These are phyloP conservation scores for Coix lacrymajobi DNA, from an alignment of 176 grass and related monocot genomes.

Conservation along the genomic window DNA sequence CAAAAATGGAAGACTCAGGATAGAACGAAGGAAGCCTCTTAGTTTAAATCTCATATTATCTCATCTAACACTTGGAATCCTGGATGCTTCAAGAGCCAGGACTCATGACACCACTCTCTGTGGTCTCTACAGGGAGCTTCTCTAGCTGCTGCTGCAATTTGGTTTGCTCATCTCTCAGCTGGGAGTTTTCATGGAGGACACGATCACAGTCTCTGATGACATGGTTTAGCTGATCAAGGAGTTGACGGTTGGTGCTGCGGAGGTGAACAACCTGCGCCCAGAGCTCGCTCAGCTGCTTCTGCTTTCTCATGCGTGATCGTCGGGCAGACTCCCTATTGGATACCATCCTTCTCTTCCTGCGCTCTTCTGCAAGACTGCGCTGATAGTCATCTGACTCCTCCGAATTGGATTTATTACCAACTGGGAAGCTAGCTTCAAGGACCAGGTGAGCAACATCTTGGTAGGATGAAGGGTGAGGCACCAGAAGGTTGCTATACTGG, in stretches of 20 bases:
- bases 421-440: slow-evolving; percentile 43
- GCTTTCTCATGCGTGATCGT: slow-evolving; percentile 93
- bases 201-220: slow-evolving; percentile 51
- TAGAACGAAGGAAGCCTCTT: slow-evolving; percentile 35
- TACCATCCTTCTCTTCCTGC: slow-evolving; percentile 84
- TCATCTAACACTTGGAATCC: slow-evolving; percentile 25
- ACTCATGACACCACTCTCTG: slow-evolving; percentile 19
- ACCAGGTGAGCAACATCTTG: slow-evolving; percentile 34
- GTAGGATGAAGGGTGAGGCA: slow-evolving; percentile 21
- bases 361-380: slow-evolving; percentile 55
- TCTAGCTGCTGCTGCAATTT: slow-evolving; percentile 61
- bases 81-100: slow-evolving; percentile 23
- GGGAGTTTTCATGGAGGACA: slow-evolving; percentile 57
- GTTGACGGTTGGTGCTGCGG: slow-evolving; percentile 55
- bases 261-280: slow-evolving; percentile 70
- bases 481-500: slow-evolving; percentile 39
- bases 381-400: slow-evolving; percentile 51
- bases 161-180: slow-evolving; percentile 48
- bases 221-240: slow-evolving; percentile 76
- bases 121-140: slow-evolving; percentile 34
- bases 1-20: slow-evolving; percentile 31
- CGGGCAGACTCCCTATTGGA: slow-evolving; percentile 95
- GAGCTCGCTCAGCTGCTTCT: slow-evolving; percentile 78
- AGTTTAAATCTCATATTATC: slow-evolving; percentile 31
- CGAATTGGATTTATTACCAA: slow-evolving; percentile 40